Evolutionary conservation across 345 rosid species (phyloP), one percentile per base, ranked within the genome.

Genomic region (Populus simonii): DNA sequence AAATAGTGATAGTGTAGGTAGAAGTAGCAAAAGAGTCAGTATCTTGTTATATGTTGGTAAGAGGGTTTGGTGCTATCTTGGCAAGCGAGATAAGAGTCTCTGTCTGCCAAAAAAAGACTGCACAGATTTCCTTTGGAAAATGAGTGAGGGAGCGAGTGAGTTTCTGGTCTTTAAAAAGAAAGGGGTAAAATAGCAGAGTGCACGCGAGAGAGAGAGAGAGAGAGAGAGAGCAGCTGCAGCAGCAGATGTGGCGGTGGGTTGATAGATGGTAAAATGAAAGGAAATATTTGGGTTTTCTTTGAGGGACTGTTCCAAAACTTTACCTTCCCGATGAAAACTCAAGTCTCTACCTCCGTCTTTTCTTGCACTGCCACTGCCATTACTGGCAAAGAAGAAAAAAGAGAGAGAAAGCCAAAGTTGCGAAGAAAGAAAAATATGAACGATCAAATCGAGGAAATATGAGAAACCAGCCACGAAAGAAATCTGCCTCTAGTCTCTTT

Each of bases 311-410:
- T 62, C 80, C 67, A 53, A 78, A 76, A 79, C 85, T 83, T 91
- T 91, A 85, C 92, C 89, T 93, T 91, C 96, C 98, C 98, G 84
- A 93, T 89, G 91, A 87, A 93, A 86, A 83, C 79, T 41, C 65
- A 70, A 27, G 4, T 57, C 12, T 71, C 85, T 82, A 84, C 73
- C 81, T 45, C 78, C 86, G 84, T 81, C 80, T 82, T 83, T 85
- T 74, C 83, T 81, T 77, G 89, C 89, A 85, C 87, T 87, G 94
- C 81, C 83, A 87, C 94, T 90, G 97, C 89, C 87, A 84, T 78
- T 82, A 73, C 94, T 89, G 97, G 89, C 88, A 79, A 84, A 83
- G 82, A 70, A 68, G 13, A 43, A 41, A 2, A 41, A 41, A 78
- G 70, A 74, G 31, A 74, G 81, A 71, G 71, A 79, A 74, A 84